A percentile compares a stretch with the other conserved stretches of the same genome.
Conservation (phyloP, 352 stramenopile species). For the Aphanomyces astaci region DNA sequence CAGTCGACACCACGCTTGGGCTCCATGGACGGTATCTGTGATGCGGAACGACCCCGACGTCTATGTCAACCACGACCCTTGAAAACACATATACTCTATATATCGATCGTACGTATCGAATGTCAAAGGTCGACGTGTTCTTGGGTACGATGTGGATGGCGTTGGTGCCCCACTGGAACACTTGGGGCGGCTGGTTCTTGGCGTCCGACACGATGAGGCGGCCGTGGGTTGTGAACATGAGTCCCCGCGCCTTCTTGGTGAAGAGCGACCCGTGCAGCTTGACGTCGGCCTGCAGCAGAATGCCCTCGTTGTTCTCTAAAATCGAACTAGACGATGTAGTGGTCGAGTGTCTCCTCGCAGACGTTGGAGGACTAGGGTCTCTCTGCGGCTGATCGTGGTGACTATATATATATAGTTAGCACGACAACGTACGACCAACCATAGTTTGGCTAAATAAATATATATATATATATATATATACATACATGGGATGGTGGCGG, state of each 20-base stretch:
- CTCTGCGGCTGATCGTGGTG: no score
- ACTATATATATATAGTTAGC: no score
- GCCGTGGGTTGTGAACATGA: slow-evolving; percentile 12
- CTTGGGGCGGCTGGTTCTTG: not conserved
- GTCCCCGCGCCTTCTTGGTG: slow-evolving; percentile 8
- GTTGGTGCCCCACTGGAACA: not conserved
- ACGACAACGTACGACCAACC: no score
- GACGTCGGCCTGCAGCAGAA: slow-evolving; percentile 1
- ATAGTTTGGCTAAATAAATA: no score
- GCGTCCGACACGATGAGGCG: slow-evolving; percentile 8
- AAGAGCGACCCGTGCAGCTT: slow-evolving; percentile 11
- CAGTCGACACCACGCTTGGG: slow-evolving; percentile 52
- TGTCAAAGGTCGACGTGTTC: slow-evolving; percentile 10
- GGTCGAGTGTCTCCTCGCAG: not conserved
- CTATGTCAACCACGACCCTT: no score
- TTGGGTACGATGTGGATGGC: slow-evolving; percentile 12
- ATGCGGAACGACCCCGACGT: slow-evolving; percentile 8
- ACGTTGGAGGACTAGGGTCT: no score
- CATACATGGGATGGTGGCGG: not conserved
- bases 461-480: not conserved
- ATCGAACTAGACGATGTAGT: not conserved
- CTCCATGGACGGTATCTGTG: slow-evolving; percentile 2
- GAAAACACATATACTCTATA: no score
- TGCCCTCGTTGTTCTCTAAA: slow-evolving; percentile 10
- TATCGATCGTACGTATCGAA: not conserved